Conservation (phyloP, 106 monocot genomes). For the Dioscorea alata region DNA sequence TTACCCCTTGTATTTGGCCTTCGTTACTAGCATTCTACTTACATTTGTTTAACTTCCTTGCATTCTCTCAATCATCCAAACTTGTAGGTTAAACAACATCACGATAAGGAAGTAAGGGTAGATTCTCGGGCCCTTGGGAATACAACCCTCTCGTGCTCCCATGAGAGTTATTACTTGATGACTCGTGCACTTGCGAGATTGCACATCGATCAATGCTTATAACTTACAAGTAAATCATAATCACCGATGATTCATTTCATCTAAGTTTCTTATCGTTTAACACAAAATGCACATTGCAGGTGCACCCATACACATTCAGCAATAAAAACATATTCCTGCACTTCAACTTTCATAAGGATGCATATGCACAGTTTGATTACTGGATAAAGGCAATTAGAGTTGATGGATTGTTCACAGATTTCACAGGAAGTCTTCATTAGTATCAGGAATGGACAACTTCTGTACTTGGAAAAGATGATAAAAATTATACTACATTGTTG, state of each 20-base stretch:
- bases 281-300: constrained; percentile 21
- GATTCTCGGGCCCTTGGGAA: too few relatives aligned
- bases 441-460: constrained; percentile 50
- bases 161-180: too few relatives aligned
- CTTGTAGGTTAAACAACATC: too few relatives aligned
- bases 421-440: constrained; percentile 59
- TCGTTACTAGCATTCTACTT: too few relatives aligned
- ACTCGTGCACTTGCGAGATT: too few relatives aligned
- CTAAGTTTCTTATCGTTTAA: neutral
- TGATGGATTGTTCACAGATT: constrained; percentile 80
- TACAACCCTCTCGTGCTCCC: too few relatives aligned
- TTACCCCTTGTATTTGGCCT: too few relatives aligned
- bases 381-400: constrained; percentile 65
- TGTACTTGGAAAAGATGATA: constrained; percentile 2
- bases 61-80: too few relatives aligned
- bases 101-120: too few relatives aligned
- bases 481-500: constrained; percentile 25
- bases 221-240: constrained; percentile 52
- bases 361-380: constrained; percentile 58
- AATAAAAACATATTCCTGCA: constrained; percentile 74
- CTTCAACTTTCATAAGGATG: constrained; percentile 69
- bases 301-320: constrained; percentile 79
- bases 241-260: too few relatives aligned
- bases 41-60: too few relatives aligned
- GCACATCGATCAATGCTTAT: too few relatives aligned